These are phyloP conservation scores for Pseudozyma pruni DNA, from an alignment of 1,284 basidiomycete species.

Conservation along the genomic window DNA sequence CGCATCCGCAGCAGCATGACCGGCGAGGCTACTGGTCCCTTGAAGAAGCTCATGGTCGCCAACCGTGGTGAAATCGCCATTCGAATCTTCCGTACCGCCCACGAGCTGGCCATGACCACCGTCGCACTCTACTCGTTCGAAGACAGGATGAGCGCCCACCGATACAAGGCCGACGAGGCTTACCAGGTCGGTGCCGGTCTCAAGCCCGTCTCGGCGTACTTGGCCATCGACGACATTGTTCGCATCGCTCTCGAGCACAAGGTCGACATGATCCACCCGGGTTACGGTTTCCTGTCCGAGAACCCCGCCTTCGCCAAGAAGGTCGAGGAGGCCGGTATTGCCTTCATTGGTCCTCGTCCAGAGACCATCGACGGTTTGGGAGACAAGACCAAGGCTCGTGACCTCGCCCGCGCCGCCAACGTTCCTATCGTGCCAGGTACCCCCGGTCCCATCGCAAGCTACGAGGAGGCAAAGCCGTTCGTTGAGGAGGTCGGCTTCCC, in stretches of 20 bases:
- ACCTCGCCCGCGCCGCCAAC: slow-evolving; percentile 62
- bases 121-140: slow-evolving; percentile 98
- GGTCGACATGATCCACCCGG: slow-evolving; percentile 94
- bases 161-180: slow-evolving; percentile 99
- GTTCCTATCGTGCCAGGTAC: slow-evolving; percentile 99
- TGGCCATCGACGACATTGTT: slow-evolving; percentile 97
- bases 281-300: slow-evolving; percentile 96
- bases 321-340: slow-evolving; percentile 95
- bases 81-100: slow-evolving; percentile 96
- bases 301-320: slow-evolving; percentile 95
- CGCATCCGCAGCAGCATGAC: slow-evolving; percentile 57
- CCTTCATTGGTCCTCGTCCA: slow-evolving; percentile 94
- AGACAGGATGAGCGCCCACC: slow-evolving; percentile 94
- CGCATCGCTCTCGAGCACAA: slow-evolving; percentile 78
- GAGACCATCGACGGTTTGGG: slow-evolving; percentile 97
- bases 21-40: slow-evolving; percentile 44
- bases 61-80: slow-evolving; percentile 85
- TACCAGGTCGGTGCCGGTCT: slow-evolving; percentile 97
- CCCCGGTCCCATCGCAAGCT: slow-evolving; percentile 87
- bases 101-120: slow-evolving; percentile 98
- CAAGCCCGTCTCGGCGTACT: slow-evolving; percentile 94
- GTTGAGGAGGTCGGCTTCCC: slow-evolving; percentile 94
- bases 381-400: slow-evolving; percentile 93
- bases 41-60: slow-evolving; percentile 66
- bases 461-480: slow-evolving; percentile 85